Evolutionary conservation across 345 rosid species (phyloP).

Genomic region (Sapria himalayana): DNA sequence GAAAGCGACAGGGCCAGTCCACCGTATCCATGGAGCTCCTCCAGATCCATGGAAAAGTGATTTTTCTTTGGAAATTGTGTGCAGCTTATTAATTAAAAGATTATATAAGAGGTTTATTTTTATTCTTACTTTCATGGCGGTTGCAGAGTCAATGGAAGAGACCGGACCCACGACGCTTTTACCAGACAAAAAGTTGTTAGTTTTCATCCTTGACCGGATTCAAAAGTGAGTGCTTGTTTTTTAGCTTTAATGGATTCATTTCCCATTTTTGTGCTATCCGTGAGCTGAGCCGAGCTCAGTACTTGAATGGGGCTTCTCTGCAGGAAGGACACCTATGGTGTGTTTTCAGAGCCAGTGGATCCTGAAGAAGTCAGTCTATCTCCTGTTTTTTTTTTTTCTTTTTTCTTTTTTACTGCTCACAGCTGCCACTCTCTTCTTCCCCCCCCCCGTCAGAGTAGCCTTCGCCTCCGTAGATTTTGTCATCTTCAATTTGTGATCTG

Average conservation of each 20-base stretch:
- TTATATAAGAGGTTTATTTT: too few relatives aligned
- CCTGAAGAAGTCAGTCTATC: conserved; percentile 44
- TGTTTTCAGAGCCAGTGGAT: conserved; percentile 88
- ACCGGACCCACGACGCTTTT: conserved; percentile 89
- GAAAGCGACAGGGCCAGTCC: conserved; percentile 78
- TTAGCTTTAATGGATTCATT: conserved; percentile 11
- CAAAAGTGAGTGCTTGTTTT: conserved; percentile 55
- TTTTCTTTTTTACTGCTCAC: too few relatives aligned
- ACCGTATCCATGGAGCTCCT: conserved; percentile 32
- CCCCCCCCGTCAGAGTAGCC: too few relatives aligned
- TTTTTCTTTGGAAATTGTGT: too few relatives aligned
- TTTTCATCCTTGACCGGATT: conserved; percentile 97
- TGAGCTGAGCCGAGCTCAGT: too few relatives aligned
- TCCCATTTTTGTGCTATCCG: background rate
- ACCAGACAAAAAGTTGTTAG: conserved; percentile 96
- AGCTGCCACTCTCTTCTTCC: too few relatives aligned
- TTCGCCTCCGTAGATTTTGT: too few relatives aligned
- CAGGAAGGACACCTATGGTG: conserved; percentile 93
- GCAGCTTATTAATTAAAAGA: too few relatives aligned
- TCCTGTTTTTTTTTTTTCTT: too few relatives aligned
- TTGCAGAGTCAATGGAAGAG: conserved; percentile 62
- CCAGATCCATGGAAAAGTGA: conserved; percentile 22
- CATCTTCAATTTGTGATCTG: too few relatives aligned
- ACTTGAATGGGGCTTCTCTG: too few relatives aligned
- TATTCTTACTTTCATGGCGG: too few relatives aligned